Conservation (phyloP, 176 grass and related monocot genomes). For the Carex littledalei region DNA sequence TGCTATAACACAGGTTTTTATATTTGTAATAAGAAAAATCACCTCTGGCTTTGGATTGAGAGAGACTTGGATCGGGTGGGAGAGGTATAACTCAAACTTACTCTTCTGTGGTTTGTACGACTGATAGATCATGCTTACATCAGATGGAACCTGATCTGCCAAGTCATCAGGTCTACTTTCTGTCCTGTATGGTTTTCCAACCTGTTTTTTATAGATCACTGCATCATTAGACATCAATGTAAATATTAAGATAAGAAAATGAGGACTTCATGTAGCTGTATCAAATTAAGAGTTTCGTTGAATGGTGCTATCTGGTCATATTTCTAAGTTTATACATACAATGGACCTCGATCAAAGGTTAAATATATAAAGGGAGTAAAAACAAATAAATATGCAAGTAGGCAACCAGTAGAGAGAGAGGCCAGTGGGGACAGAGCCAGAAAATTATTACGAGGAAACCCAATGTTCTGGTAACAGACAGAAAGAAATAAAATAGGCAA, state of each 20-base stretch:
- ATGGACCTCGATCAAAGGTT: background rate
- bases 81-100: constrained; percentile 8
- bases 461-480: background rate
- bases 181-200: constrained; percentile 4
- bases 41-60: constrained; percentile 16
- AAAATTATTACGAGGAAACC: background rate
- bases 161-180: constrained; percentile 4
- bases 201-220: constrained; percentile 5
- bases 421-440: background rate
- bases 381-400: background rate
- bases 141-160: background rate
- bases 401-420: background rate
- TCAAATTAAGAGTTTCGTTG: background rate
- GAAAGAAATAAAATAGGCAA: background rate
- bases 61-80: constrained; percentile 14
- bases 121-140: background rate
- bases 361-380: background rate
- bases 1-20: background rate
- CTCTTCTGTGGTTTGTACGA: constrained; percentile 9
- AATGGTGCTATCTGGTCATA: background rate
- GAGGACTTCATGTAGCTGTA: constrained; percentile 4
- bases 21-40: background rate
- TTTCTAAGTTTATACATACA: background rate
- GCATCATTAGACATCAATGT: constrained; percentile 3
- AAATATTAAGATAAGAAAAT: constrained; percentile 23